Percentiles rank a stretch among this genome's conserved stretches.
These are phyloP conservation scores for Trichoderma sp. DNA, from an alignment of 2,329 filamentous ascomycete genomes.

Conservation along the genomic window DNA sequence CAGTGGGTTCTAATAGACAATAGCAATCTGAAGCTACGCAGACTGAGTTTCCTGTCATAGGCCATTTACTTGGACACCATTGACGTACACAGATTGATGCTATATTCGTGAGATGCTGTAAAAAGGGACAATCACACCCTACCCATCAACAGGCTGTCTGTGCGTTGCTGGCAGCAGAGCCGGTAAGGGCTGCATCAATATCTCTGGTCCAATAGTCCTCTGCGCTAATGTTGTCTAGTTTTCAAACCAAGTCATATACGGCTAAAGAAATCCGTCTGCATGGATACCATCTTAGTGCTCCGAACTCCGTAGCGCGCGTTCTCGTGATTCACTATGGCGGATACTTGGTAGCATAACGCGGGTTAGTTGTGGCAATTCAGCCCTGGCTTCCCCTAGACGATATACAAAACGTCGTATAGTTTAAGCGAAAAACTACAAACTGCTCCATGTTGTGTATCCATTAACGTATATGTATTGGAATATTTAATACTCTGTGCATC, in stretches of 20 bases:
- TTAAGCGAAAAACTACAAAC: too few relatives aligned
- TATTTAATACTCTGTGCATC: background rate
- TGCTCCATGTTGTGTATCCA: background rate
- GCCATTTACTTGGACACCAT: background rate
- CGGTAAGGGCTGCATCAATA: background rate
- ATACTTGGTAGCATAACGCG: background rate
- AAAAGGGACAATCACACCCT: background rate
- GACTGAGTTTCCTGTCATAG: background rate
- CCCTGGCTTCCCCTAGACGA: background rate
- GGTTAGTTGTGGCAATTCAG: background rate
- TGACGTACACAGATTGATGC: background rate
- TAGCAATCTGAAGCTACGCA: background rate
- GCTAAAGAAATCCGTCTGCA: background rate
- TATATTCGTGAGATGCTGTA: background rate
- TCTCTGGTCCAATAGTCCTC: background rate
- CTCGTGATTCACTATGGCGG: background rate
- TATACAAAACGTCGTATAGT: background rate
- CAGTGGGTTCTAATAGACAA: background rate
- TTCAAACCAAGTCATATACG: background rate
- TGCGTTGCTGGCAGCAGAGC: background rate
- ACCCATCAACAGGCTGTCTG: background rate
- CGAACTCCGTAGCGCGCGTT: background rate
- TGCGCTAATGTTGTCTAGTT: background rate
- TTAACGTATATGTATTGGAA: background rate
- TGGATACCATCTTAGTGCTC: background rate